phyloP scores from a whole-genome alignment of 768 basidiomycete species.

The Clavulina sp. region DNA sequence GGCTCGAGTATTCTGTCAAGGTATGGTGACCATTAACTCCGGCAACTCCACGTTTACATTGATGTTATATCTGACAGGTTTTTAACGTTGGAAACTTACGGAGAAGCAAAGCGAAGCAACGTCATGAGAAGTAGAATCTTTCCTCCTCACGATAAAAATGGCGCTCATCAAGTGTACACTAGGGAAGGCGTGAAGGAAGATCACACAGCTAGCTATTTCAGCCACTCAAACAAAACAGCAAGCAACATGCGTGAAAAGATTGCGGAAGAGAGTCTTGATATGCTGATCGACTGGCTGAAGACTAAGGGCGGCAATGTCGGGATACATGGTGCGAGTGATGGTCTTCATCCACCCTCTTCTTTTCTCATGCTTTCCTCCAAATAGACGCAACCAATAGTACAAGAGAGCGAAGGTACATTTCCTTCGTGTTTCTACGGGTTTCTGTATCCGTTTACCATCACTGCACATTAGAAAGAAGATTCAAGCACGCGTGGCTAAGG shows the following conservation, averaged over 20 bases:
- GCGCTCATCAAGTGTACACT: background rate
- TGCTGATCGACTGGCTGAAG: constrained; percentile 88
- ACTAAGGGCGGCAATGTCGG: constrained; percentile 93
- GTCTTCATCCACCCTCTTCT: background rate
- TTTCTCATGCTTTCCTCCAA: background rate
- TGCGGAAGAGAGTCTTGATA: constrained; percentile 83
- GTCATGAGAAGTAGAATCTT: constrained; percentile 23
- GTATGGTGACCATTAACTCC: constrained; percentile 21
- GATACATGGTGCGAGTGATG: constrained; percentile 61
- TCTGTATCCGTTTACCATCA: background rate
- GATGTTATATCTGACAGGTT: constrained; percentile 28
- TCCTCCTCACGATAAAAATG: too few relatives aligned
- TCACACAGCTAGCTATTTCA: constrained; percentile 83
- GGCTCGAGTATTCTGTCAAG: constrained; percentile 96
- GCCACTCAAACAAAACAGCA: constrained; percentile 64
- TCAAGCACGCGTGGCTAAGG: constrained; percentile 62
- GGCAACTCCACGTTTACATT: background rate
- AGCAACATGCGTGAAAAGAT: constrained; percentile 61
- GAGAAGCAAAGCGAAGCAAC: constrained; percentile 61
- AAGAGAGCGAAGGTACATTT: constrained; percentile 40
- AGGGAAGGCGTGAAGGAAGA: constrained; percentile 78
- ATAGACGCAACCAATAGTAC: constrained; percentile 95
- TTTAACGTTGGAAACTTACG: constrained; percentile 96
- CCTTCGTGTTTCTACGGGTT: background rate
- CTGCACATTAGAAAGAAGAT: constrained; percentile 41